A percentile compares a stretch with the other conserved stretches of the same genome.
Evolutionary conservation across 169 alveolate species (phyloP).

Genomic region (Cryptosporidium meleagridis): DNA sequence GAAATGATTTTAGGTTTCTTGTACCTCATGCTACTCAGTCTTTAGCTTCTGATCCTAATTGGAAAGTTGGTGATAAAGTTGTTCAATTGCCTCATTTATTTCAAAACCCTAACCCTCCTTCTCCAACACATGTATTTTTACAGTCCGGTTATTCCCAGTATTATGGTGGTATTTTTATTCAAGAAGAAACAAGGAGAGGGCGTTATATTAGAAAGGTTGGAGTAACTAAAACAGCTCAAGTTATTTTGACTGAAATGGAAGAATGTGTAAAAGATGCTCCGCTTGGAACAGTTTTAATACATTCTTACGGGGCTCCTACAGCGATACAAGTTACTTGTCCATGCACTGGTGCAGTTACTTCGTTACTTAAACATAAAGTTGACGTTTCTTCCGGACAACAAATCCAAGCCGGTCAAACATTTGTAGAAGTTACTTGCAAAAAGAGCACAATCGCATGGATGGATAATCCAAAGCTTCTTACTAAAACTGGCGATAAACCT

Average conservation of each 20-base stretch:
- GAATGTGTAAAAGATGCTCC: not conserved
- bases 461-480: not conserved
- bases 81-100: not conserved
- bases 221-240: not conserved
- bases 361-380: not conserved
- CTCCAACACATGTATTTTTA: constrained; percentile 2
- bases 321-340: not conserved
- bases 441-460: not conserved
- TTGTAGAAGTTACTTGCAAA: not conserved
- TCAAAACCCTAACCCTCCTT: not conserved
- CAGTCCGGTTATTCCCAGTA: not conserved
- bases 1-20: not conserved
- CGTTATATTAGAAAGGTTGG: constrained; percentile 12
- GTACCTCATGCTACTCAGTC: constrained; percentile 5
- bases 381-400: not conserved
- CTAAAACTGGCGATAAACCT: not conserved
- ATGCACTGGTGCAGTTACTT: constrained; percentile 4
- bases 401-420: constrained; percentile 13
- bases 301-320: not conserved
- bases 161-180: not conserved
- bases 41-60: not conserved
- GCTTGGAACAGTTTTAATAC: not conserved
- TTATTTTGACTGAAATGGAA: not conserved
- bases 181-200: not conserved
- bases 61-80: not conserved